Base-by-base conservation (phyloP, 1,284 basidiomycete genomes). In the Tilletia horrida region DNA sequence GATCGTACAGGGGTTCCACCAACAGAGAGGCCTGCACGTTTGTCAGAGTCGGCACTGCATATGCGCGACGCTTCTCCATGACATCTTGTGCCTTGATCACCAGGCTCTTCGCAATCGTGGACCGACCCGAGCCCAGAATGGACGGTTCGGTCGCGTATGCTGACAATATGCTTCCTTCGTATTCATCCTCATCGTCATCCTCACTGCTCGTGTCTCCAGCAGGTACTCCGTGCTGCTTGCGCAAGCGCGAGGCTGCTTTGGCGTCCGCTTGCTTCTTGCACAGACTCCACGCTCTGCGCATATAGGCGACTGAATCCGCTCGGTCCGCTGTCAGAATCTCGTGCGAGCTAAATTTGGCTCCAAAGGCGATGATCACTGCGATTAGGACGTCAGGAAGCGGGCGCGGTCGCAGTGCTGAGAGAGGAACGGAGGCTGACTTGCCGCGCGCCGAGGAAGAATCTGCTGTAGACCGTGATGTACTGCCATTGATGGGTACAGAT, bases 361-460 rank as follows among this genome's bases (percentile, higher is more conserved):
- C 93, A 89, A 91, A 94, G 0, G 92, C 91, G 61, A 96, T 85
- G n/a, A 93, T 89, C 0, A 90, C 89, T 3, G 93, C 92, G 45
- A 95, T 85, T 18, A 93, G 84, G 2, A 89, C 87, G 52, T 90
- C 89, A 67, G 91, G 87, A 16, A 59, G 27, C 27, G 55, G 48
- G 18, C 45, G 44, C 3, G 44, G 45, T 44, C 62, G 45, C 9
- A 48, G 45, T 18, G 31, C 18, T 23, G 27, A 31, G 8, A 57
- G 52, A 6, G n/a, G n/a, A 8, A 14, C 25, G 14, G 27, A 9
- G 11, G 13, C 9, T 16, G 55, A 35, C 7, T 18, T 16, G 16
- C 13, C 27, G 8, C 27, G 25, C 3, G 29, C 27, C 7, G 55
- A 13, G 16, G 18, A 29, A 29, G 25, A 18, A 14, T 31, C 29